Percentiles rank a stretch among this genome's conserved stretches.
phyloP scores from a whole-genome alignment of 2,329 filamentous ascomycete genomes.

The Neonectria neomacrospora region DNA sequence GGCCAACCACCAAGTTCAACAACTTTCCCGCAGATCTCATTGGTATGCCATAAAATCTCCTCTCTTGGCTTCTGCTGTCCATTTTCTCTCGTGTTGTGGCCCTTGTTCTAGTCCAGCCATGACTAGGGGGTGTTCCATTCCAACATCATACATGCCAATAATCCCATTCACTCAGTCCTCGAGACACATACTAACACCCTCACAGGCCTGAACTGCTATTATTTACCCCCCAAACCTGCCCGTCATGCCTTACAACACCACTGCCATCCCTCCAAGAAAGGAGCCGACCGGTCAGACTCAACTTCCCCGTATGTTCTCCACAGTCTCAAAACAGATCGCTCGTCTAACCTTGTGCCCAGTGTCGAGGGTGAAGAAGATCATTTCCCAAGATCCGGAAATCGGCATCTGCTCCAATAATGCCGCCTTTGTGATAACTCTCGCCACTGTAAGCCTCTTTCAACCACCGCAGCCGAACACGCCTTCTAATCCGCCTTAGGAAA shows the following conservation, averaged over 20 bases:
- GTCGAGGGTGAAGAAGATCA: conserved; percentile 95
- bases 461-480: neutral
- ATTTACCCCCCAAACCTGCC: neutral
- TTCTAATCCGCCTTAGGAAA: conserved; percentile 69
- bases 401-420: conserved; percentile 90
- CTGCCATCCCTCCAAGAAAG: conserved; percentile 80
- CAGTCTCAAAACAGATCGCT: conserved; percentile 19
- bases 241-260: conserved; percentile 90
- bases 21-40: neutral
- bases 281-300: conserved; percentile 87
- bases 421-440: conserved; percentile 91
- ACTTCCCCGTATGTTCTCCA: conserved; percentile 77
- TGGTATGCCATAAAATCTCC: neutral
- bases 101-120: neutral
- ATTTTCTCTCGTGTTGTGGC: no score
- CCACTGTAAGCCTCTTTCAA: conserved; percentile 69
- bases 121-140: no score
- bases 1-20: conserved; percentile 2
- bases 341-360: conserved; percentile 63
- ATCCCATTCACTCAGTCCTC: neutral
- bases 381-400: conserved; percentile 87
- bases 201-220: conserved; percentile 4
- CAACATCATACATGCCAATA: neutral
- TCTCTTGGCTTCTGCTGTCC: no score
- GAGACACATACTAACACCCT: neutral